Evolutionary conservation across 1,139 yeast genomes (phyloP).

Genomic region (Nematodospora anomalae): DNA sequence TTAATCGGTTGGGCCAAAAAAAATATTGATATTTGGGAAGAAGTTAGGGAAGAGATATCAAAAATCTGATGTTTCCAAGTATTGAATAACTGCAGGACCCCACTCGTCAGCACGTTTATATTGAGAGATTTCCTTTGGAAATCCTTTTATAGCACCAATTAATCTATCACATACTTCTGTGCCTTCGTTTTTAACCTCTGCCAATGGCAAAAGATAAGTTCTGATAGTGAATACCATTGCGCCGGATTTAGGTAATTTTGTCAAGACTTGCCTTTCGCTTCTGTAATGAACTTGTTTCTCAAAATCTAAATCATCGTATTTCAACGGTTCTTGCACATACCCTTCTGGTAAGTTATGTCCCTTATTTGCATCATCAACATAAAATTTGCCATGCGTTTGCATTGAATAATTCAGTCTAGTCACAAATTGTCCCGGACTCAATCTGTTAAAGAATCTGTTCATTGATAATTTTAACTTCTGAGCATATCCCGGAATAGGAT

Average conservation of each 20-base stretch:
- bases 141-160: slow-evolving; percentile 41
- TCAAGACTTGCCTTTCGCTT: slow-evolving; percentile 61
- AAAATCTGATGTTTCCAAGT: slow-evolving; percentile 25
- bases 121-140: slow-evolving; percentile 38
- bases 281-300: slow-evolving; percentile 54
- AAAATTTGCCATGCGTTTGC: slow-evolving; percentile 54
- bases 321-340: slow-evolving; percentile 30
- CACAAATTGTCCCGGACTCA: slow-evolving; percentile 53
- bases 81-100: slow-evolving; percentile 39
- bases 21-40: slow-evolving; percentile 74
- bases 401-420: slow-evolving; percentile 63
- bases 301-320: slow-evolving; percentile 51
- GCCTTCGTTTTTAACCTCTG: slow-evolving; percentile 54
- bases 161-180: slow-evolving; percentile 39
- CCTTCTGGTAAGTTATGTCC: slow-evolving; percentile 40
- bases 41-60: slow-evolving; percentile 49
- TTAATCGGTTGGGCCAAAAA: slow-evolving; percentile 70
- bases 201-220: slow-evolving; percentile 66
- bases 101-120: slow-evolving; percentile 43
- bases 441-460: slow-evolving; percentile 58
- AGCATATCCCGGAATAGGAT: slow-evolving; percentile 63
- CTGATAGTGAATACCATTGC: slow-evolving; percentile 61
- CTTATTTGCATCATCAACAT: slow-evolving; percentile 53
- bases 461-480: slow-evolving; percentile 55
- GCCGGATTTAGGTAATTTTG: slow-evolving; percentile 54